Evolutionary conservation across 2,329 filamentous ascomycete species (phyloP).

Genomic region (Colletotrichum chrysophilum): DNA sequence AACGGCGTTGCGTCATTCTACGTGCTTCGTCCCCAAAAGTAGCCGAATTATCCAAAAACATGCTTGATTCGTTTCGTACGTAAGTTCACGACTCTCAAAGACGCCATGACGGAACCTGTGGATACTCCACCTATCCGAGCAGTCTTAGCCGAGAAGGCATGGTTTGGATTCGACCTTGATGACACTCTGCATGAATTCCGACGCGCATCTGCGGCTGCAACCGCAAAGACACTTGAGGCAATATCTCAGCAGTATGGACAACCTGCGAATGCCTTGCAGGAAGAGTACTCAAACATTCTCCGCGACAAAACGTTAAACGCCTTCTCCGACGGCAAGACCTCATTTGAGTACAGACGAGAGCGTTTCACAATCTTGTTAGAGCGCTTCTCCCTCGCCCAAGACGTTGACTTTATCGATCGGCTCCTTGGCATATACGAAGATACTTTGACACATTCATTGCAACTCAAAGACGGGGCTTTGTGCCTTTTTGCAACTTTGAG

Average conservation of each 20-base stretch:
- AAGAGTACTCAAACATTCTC: conserved; percentile 38
- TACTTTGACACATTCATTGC: conserved; percentile 30
- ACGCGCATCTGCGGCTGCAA: conserved; percentile 40
- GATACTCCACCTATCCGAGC: not conserved
- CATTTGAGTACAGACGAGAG: conserved; percentile 45
- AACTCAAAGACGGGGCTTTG: conserved; percentile 40
- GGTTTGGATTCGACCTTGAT: conserved; percentile 54
- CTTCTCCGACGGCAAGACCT: conserved; percentile 49
- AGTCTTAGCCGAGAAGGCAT: conserved; percentile 19
- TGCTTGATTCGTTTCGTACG: not conserved
- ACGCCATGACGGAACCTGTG: not conserved
- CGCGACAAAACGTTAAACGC: conserved; percentile 38
- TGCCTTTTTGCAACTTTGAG: conserved; percentile 38
- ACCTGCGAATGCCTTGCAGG: conserved; percentile 21
- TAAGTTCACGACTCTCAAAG: not conserved
- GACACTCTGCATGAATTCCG: conserved; percentile 54
- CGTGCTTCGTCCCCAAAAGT: not conserved
- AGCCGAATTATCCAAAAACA: not conserved
- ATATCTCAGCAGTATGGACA: conserved; percentile 28
- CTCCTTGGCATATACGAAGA: conserved; percentile 34
- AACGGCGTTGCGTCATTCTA: not conserved
- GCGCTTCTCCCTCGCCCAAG: conserved; percentile 26
- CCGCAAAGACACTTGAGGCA: conserved; percentile 31
- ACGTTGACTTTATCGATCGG: conserved; percentile 22
- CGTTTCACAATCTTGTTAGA: conserved; percentile 39